Evolutionary conservation across 805 yeast genomes (phyloP), one percentile per base, ranked within the genome.

Genomic region (Starmerella scarabaei): DNA sequence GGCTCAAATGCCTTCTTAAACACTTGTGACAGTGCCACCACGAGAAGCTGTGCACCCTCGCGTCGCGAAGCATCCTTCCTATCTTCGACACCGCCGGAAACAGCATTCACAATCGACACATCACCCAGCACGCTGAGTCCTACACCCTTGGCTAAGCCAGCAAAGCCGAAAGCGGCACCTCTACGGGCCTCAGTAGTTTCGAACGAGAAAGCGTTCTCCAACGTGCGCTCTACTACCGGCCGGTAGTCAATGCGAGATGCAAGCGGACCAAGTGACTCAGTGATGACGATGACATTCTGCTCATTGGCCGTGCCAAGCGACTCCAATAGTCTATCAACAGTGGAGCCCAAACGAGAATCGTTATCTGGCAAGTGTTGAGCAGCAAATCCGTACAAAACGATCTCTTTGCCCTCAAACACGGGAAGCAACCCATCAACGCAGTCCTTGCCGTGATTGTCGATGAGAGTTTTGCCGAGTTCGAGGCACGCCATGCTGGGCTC

Each of bases 91-190:
- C 94, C 95, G 33, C 79, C 85, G 5, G 73, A 69, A 45, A 91
- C 62, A 33, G 69, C 71, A 41, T 94, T 70, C 42, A 84, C 75
- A 32, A 91, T 69, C 52, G 83, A 94, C 54, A 72, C 75, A 36
- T 79, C 78, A 9, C 82, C 70, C 38, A 91, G 63, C 0, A 93
- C 70, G 43, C 74, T 69, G 38, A 91, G 74, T 50, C 98, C 98
- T 18, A 75, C 71, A 43, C 99, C 98, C 54, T 82, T 79, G 3
- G 81, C 88, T 33, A 91, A 61, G 47, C 99, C 99, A 18, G 97
- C 81, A 51, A 91, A 71, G 59, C 97, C 98, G 63, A 82, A 85
- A 1, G 97, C 97, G 2, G 95, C 88, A 54, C 97, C 99, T 49
- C 88, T 72, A 56, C 94, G 65, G 4, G 62, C 60, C 4, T 68